phyloP scores from a whole-genome alignment of 2,329 filamentous ascomycete genomes.

The Trichoderma asperellum region DNA sequence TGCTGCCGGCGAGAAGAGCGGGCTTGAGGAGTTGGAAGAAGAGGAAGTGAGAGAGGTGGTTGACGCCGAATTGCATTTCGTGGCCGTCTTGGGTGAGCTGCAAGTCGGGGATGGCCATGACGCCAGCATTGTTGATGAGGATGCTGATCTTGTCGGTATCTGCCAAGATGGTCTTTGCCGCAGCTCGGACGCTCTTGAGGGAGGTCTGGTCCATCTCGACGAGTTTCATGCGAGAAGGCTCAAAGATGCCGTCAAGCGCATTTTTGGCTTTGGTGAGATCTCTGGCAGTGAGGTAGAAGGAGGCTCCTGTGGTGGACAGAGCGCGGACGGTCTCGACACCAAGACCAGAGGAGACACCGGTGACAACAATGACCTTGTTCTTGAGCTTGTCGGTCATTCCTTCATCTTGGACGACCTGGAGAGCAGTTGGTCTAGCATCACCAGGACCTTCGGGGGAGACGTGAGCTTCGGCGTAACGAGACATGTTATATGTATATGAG shows the following conservation, averaged over 20 bases:
- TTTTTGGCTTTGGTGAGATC: constrained; percentile 41
- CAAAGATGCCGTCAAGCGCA: constrained; percentile 34
- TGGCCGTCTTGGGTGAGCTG: constrained; percentile 33
- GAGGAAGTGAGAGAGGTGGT: constrained; percentile 38
- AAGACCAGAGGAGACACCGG: constrained; percentile 45
- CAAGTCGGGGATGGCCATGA: constrained; percentile 41
- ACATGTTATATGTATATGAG: neutral
- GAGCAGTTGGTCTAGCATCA: constrained; percentile 40
- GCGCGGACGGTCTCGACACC: constrained; percentile 47
- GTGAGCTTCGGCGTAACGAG: constrained; percentile 33
- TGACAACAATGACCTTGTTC: constrained; percentile 45
- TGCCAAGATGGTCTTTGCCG: constrained; percentile 39
- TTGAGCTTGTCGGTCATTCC: constrained; percentile 33
- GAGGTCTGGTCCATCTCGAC: constrained; percentile 31
- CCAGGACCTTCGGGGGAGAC: constrained; percentile 35
- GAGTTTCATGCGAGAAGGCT: constrained; percentile 21
- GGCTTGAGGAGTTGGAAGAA: constrained; percentile 37
- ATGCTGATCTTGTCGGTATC: constrained; percentile 44
- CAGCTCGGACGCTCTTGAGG: constrained; percentile 33
- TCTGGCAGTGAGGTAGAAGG: constrained; percentile 43
- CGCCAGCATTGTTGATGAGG: constrained; percentile 49
- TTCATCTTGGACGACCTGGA: constrained; percentile 43
- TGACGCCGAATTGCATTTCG: constrained; percentile 36
- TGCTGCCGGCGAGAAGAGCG: neutral
- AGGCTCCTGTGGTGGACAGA: constrained; percentile 44